Evolutionary conservation across 2,329 filamentous ascomycete genomes (phyloP), one percentile per base, ranked within the genome.

Genomic region (Drechslerella stenobrocha): DNA sequence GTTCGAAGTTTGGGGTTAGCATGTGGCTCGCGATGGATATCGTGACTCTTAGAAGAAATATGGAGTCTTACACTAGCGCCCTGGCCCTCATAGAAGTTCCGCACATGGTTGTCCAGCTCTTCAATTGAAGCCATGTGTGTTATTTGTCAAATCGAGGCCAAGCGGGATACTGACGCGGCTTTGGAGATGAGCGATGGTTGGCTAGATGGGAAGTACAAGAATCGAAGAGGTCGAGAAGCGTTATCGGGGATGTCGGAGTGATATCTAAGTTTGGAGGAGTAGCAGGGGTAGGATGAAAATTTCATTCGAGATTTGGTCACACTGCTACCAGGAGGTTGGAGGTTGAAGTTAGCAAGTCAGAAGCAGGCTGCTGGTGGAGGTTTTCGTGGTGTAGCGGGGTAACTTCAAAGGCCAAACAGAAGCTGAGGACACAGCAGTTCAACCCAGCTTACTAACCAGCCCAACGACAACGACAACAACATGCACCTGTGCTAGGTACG

Each of bases 71-170:
- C 90, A 81, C 90, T 84, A 70, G 96, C 90, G 74, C 93, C 93
- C 78, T 92, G 88, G 77, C 91, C 91, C 80, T 97, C 92, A 76
- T 96, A 98, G 80, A 98, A 97, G 81, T 89, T 86, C 77, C 89
- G 91, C 82, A 97, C 92, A 73, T 90, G 93, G 78, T 83, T 87
- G 84, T 98, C 93, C 81, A 98, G 86, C 85, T 98, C 93, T 78
- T 88, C 85, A 77, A 84, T 80, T 77, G 84, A 81, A 52, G 70
- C 70, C 72, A 73, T 73, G 34, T 45, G 46, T 56, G 20, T 40
- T 57, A 9, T 32, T 50, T 52, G 50, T 28, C 40, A 69, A 30
- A 44, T 7, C 24, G n/a, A 32, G 40, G 45, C 9, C 37, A 20
- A 52, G 47, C 18, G 30, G 32, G 20, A 9, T 40, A 50, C 26